Conservation (phyloP, 2,329 filamentous ascomycete species). For the Sporothrix globosa region DNA sequence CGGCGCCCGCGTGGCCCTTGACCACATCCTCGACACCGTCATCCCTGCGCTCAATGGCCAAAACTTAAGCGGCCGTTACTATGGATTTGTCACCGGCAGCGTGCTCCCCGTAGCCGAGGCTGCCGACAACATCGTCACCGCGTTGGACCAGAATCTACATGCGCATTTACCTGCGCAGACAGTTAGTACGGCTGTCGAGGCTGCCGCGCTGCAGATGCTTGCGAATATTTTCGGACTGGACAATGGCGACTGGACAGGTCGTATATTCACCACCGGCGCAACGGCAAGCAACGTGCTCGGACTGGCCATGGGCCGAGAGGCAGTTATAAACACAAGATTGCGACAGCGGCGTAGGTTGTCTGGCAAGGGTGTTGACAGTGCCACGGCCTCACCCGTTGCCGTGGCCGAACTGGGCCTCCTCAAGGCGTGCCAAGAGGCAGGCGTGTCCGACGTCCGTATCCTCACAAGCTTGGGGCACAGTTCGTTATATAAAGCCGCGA, state of each 20-base stretch:
- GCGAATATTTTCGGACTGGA: conserved; percentile 65
- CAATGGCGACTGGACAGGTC: conserved; percentile 59
- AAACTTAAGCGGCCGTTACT: conserved; percentile 70
- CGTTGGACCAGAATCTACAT: conserved; percentile 80
- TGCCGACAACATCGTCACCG: conserved; percentile 81
- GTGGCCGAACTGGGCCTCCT: conserved; percentile 73
- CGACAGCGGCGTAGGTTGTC: conserved; percentile 41
- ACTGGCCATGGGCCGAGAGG: conserved; percentile 67
- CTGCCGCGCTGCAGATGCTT: conserved; percentile 70
- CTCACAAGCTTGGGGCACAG: conserved; percentile 83
- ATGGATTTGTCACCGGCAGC: conserved; percentile 87
- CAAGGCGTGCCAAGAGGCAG: conserved; percentile 65
- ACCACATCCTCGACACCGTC: conserved; percentile 53
- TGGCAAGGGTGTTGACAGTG: background rate
- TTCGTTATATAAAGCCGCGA: conserved; percentile 80
- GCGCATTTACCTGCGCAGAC: conserved; percentile 80
- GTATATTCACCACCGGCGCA: conserved; percentile 62
- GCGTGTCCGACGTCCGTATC: conserved; percentile 70
- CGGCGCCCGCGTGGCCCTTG: conserved; percentile 43
- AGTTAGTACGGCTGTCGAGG: conserved; percentile 75
- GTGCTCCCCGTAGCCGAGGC: conserved; percentile 76
- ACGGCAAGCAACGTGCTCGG: conserved; percentile 84
- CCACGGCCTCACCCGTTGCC: background rate
- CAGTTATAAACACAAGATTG: conserved; percentile 49
- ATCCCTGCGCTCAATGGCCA: conserved; percentile 67